Conservation (phyloP, 345 rosid genomes). For the Xanthoceras sorbifolium region DNA sequence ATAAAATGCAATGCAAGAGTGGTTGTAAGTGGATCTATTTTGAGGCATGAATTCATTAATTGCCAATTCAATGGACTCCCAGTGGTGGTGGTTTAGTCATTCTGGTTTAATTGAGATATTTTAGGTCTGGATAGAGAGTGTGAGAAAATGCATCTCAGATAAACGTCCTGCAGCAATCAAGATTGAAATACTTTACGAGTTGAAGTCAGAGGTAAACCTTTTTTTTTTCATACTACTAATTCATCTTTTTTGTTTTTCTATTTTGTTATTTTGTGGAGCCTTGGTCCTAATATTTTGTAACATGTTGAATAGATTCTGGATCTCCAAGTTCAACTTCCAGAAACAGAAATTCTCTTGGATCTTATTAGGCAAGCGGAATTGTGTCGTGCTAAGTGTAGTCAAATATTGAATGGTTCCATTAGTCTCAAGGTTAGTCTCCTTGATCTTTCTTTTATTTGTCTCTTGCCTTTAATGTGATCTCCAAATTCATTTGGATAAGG, state of each 20-base stretch:
- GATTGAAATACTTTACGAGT: slow-evolving; percentile 64
- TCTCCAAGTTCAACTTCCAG: slow-evolving; percentile 74
- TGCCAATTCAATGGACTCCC: not conserved
- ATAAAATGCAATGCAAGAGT: slow-evolving; percentile 12
- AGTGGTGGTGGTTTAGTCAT: slow-evolving; percentile 4
- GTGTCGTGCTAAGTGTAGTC: slow-evolving; percentile 54
- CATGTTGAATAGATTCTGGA: slow-evolving; percentile 53
- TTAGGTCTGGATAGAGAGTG: slow-evolving; percentile 65
- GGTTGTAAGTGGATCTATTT: slow-evolving; percentile 1
- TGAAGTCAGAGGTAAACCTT: slow-evolving; percentile 69
- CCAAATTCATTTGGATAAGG: slow-evolving; percentile 5
- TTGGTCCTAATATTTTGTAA: slow-evolving; percentile 18
- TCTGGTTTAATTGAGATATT: slow-evolving; percentile 22
- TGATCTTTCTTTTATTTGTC: slow-evolving; percentile 8
- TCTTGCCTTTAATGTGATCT: slow-evolving; percentile 3
- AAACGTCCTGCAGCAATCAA: slow-evolving; percentile 44
- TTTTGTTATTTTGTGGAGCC: slow-evolving; percentile 5
- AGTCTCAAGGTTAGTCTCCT: slow-evolving; percentile 51
- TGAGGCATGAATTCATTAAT: not conserved
- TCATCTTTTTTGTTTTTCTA: slow-evolving; percentile 7
- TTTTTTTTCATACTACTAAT: slow-evolving; percentile 9
- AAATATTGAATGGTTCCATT: slow-evolving; percentile 52
- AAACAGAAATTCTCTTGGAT: slow-evolving; percentile 54
- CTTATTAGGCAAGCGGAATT: slow-evolving; percentile 56
- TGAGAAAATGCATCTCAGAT: slow-evolving; percentile 46